Conservation (phyloP, 164 flowering plant genomes). For the Litsea cubeba region DNA sequence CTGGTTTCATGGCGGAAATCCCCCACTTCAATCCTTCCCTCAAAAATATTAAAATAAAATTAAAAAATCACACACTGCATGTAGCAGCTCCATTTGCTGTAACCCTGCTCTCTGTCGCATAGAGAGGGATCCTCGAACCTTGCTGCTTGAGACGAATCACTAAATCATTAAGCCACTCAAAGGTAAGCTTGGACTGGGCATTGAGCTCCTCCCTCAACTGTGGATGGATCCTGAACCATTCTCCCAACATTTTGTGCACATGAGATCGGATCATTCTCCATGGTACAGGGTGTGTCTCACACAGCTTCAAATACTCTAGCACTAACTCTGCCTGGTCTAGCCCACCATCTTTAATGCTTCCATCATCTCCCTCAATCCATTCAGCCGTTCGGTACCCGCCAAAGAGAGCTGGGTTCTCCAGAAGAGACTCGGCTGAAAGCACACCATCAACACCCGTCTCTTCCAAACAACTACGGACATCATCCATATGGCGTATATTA, state of each 20-base stretch:
- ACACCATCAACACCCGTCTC: constrained; percentile 88
- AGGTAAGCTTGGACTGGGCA: constrained; percentile 59
- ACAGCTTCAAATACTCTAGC: constrained; percentile 75
- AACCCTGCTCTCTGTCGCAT: constrained; percentile 23
- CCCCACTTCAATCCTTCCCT: not conserved
- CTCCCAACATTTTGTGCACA: constrained; percentile 86
- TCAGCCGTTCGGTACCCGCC: constrained; percentile 77
- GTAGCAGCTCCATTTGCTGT: constrained; percentile 20
- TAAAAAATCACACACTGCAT: constrained; percentile 4
- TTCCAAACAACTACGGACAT: constrained; percentile 58
- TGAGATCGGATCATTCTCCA: constrained; percentile 97
- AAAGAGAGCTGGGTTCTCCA: constrained; percentile 94
- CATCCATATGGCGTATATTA: constrained; percentile 78
- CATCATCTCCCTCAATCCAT: constrained; percentile 47
- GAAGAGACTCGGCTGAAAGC: constrained; percentile 92
- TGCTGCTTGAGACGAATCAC: constrained; percentile 64
- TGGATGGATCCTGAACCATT: constrained; percentile 75
- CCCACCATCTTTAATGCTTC: constrained; percentile 27
- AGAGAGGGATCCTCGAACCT: constrained; percentile 63
- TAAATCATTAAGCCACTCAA: constrained; percentile 74
- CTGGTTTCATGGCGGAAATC: not conserved
- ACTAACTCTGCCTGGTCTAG: constrained; percentile 70
- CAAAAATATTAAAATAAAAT: not conserved
- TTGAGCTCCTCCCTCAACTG: constrained; percentile 76
- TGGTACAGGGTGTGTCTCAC: constrained; percentile 86